A percentile compares a stretch with the other conserved stretches of the same genome.
Conservation (phyloP, 2,329 filamentous ascomycete species). For the Xylaria multiplex region DNA sequence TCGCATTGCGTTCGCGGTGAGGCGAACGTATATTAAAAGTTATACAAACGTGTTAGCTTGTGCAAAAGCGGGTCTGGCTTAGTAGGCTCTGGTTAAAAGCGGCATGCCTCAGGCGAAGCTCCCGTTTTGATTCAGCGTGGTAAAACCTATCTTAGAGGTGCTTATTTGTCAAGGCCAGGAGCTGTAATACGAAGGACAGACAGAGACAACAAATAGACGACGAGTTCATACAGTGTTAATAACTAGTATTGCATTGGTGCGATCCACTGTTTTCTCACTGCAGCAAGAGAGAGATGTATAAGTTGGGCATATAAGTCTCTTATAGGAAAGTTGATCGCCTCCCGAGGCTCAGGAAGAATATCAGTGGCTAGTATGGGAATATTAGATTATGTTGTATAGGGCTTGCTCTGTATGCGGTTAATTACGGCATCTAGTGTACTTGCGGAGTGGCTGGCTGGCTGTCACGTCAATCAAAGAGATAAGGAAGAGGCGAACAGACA, state of each 20-base stretch:
- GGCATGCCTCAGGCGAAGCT: too few relatives aligned
- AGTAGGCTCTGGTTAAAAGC: too few relatives aligned
- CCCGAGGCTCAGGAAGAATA: slow-evolving; percentile 4
- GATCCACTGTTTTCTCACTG: slow-evolving; percentile 25
- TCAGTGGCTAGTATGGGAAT: neutral
- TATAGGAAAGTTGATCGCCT: neutral
- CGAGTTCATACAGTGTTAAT: slow-evolving; percentile 30
- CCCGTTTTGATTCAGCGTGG: too few relatives aligned
- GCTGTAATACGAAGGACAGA: slow-evolving; percentile 24
- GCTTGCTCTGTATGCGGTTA: neutral
- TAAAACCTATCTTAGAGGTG: neutral
- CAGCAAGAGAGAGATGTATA: slow-evolving; percentile 8
- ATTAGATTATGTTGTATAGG: neutral
- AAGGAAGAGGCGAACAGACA: slow-evolving; percentile 11
- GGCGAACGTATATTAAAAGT: too few relatives aligned
- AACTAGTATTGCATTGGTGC: neutral
- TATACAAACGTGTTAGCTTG: too few relatives aligned
- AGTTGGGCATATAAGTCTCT: neutral
- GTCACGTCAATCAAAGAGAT: neutral
- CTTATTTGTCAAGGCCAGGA: slow-evolving; percentile 25
- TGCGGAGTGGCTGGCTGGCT: too few relatives aligned
- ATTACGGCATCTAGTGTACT: neutral
- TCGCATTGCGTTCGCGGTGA: too few relatives aligned
- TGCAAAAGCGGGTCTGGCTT: too few relatives aligned
- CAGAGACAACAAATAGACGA: slow-evolving; percentile 3